These are phyloP conservation scores for Scolecobasidium constrictum DNA, from an alignment of 2,329 filamentous ascomycete species.

Conservation along the genomic window DNA sequence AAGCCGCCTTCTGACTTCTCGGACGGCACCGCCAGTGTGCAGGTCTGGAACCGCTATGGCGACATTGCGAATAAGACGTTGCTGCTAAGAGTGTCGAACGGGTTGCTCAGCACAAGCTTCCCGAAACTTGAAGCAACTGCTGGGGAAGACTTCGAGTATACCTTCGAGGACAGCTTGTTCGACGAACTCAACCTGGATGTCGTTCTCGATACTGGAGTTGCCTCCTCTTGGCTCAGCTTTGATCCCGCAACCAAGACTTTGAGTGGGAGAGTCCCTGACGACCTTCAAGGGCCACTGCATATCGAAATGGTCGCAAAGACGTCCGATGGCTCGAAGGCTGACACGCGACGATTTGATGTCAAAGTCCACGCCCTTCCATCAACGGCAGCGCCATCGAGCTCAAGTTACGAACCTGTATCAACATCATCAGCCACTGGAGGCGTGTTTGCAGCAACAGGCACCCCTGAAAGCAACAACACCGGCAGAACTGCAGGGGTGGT, in stretches of 20 bases:
- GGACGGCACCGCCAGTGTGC: conserved; percentile 52
- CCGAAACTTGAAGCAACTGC: conserved; percentile 36
- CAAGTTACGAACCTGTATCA: not conserved
- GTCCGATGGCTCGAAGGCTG: not conserved
- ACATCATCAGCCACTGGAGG: conserved; percentile 1
- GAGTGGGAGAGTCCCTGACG: conserved; percentile 36
- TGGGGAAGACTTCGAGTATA: conserved; percentile 38
- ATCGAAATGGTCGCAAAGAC: not conserved
- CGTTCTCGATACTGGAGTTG: conserved; percentile 31
- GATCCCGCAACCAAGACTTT: conserved; percentile 33
- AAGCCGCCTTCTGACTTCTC: conserved; percentile 48
- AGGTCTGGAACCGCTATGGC: conserved; percentile 47
- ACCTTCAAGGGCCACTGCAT: not conserved
- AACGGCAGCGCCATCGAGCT: not conserved
- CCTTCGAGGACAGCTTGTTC: conserved; percentile 34
- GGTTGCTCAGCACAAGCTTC: conserved; percentile 32
- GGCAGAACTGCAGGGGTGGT: not conserved
- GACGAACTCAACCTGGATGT: conserved; percentile 29
- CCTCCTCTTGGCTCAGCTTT: conserved; percentile 40
- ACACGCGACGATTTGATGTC: not conserved
- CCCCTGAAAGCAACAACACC: not conserved
- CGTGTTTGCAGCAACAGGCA: not conserved
- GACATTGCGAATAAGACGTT: conserved; percentile 50
- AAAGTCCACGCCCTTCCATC: not conserved
- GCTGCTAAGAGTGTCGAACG: conserved; percentile 27